Evolutionary conservation across 345 rosid genomes (phyloP).

Genomic region (Salix suchowensis): DNA sequence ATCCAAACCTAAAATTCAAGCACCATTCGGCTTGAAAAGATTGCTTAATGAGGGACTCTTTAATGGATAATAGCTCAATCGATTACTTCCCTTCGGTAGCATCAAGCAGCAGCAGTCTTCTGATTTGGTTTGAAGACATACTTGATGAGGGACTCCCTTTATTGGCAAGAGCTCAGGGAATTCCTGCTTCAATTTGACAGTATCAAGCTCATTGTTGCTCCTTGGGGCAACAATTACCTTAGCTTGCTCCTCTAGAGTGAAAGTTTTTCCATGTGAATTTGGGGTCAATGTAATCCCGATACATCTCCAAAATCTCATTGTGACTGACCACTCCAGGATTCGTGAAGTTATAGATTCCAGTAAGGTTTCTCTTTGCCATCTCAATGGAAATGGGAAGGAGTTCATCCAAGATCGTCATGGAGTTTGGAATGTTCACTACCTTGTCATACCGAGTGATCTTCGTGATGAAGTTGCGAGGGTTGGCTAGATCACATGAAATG

Average conservation of each 20-base stretch:
- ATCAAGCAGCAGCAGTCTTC: constrained; percentile 44
- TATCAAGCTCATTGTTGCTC: constrained; percentile 93
- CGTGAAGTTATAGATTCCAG: constrained; percentile 85
- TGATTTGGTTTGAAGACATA: constrained; percentile 73
- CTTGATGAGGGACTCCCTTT: constrained; percentile 79
- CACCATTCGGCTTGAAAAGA: not conserved
- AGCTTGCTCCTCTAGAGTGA: constrained; percentile 82
- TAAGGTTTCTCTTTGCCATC: constrained; percentile 94
- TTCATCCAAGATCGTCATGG: constrained; percentile 88
- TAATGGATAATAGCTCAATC: not conserved
- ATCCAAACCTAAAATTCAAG: constrained; percentile 14
- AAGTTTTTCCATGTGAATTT: constrained; percentile 81
- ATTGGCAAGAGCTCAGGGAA: constrained; percentile 82
- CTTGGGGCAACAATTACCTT: constrained; percentile 85
- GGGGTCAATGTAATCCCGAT: constrained; percentile 57
- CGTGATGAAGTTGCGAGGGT: constrained; percentile 85
- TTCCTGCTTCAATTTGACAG: constrained; percentile 61
- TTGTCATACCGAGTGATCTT: constrained; percentile 76
- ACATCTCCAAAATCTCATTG: constrained; percentile 88
- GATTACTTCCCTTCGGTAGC: not conserved
- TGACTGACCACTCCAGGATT: constrained; percentile 91
- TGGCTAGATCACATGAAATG: constrained; percentile 68
- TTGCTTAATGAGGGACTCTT: not conserved
- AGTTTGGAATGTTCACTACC: constrained; percentile 87
- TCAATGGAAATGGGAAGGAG: constrained; percentile 82